Percentiles rank a stretch among this genome's conserved stretches.
phyloP scores from a whole-genome alignment of 2,329 filamentous ascomycete genomes.

The Spiromastix sp. region DNA sequence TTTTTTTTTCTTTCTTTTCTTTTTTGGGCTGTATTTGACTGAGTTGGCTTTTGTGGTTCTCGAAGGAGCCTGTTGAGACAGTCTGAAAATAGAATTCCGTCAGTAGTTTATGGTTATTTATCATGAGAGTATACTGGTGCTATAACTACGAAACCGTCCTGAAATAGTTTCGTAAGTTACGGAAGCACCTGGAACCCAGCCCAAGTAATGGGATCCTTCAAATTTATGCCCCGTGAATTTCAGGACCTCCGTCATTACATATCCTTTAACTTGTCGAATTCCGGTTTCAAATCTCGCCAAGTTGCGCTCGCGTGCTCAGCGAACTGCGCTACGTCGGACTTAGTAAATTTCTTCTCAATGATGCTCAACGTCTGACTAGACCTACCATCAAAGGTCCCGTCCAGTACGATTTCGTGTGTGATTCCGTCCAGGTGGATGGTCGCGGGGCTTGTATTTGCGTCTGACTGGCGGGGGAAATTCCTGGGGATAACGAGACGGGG shows the following conservation, averaged over 20 bases:
- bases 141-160: no score
- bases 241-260: neutral
- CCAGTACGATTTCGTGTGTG: slow-evolving; percentile 18
- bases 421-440: slow-evolving; percentile 16
- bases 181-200: no score
- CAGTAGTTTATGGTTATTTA: no score
- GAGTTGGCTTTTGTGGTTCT: no score
- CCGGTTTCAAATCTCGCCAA: slow-evolving; percentile 7
- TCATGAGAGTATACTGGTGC: no score
- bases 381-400: slow-evolving; percentile 18
- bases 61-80: no score
- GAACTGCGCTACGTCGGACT: slow-evolving; percentile 15
- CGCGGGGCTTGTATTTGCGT: slow-evolving; percentile 16
- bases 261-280: slow-evolving; percentile 1
- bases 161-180: no score
- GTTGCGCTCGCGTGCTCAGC: slow-evolving; percentile 13
- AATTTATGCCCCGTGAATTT: no score
- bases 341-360: slow-evolving; percentile 6
- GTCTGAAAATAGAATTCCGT: no score
- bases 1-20: no score
- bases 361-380: slow-evolving; percentile 2
- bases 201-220: no score
- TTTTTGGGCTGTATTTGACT: no score
- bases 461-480: slow-evolving; percentile 14
- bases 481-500: slow-evolving; percentile 15